Base-by-base conservation (phyloP, 257 asterid genomes). In the Nicotiana paniculata region DNA sequence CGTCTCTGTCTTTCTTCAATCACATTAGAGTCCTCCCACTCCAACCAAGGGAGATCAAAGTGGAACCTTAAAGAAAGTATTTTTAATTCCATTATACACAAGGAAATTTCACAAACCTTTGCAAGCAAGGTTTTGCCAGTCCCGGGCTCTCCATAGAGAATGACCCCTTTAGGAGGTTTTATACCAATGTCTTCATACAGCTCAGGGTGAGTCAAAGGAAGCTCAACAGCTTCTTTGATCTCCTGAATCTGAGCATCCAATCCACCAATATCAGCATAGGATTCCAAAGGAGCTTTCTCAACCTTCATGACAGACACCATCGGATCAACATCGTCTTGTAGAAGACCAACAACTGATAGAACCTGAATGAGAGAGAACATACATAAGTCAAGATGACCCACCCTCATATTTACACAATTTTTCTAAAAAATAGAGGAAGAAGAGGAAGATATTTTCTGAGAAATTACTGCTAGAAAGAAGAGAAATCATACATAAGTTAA, bases 221-320 rank as follows among this genome's bases (percentile, higher is more conserved):
- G 92, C 82, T 89, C 92, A 35, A 89, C 90, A 54, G 92, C 92
- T 87, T 87, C 92, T 77, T 89, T 89, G 81, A 89, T 89, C 84
- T 89, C 92, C 89, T 89, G 92, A 35, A 89, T 89, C 85, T 89
- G 92, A 16, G 92, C 88, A 78, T 89, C 92, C 62, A 89, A 68
- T 24, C 92, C 92, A 80, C 92, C 92, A 10, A 89, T 89, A 79
- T 94, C 98, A 75, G 96, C 94, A 83, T 95, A 95, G 1, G 99
- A 95, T 88, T 95, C 99, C 90, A 95, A 72, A 2, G 99, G 99
- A 82, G 99, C 98, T 89, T 95, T 95, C 90, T 95, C 99, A 69
- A 95, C 99, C 87, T 95, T 95, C 99, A 93, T 95, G n/a, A 95
- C 98, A 13, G 99, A 95, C 46, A 95, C 99, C 98, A 93, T 92